phyloP scores from a whole-genome alignment of 83 land plant species.

The Picea abies region DNA sequence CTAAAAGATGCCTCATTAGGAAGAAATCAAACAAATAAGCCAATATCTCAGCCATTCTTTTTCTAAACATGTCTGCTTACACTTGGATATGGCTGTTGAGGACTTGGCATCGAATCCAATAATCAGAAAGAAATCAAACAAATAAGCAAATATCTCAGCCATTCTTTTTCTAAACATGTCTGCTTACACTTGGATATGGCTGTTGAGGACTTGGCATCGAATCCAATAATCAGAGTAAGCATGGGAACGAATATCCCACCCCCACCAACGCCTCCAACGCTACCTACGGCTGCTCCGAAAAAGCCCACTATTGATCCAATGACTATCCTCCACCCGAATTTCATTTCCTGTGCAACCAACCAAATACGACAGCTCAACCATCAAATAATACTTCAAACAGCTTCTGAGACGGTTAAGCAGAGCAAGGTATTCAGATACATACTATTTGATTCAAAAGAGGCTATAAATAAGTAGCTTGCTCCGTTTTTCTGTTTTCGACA shows the following conservation, averaged over 20 bases:
- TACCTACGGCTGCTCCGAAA: conserved; percentile 50
- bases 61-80: conserved; percentile 26
- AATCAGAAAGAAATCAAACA: conserved; percentile 17
- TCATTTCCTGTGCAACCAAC: conserved; percentile 24
- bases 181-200: conserved; percentile 8
- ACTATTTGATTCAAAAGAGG: background rate
- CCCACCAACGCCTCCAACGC: conserved; percentile 64
- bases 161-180: too few species aligned
- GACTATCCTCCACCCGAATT: conserved; percentile 49
- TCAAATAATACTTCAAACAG: too few species aligned
- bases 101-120: conserved; percentile 52
- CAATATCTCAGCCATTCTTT: too few species aligned
- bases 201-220: conserved; percentile 44
- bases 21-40: too few species aligned
- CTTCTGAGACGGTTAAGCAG: too few species aligned
- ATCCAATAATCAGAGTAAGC: conserved; percentile 48
- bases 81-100: conserved; percentile 59
- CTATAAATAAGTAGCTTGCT: background rate
- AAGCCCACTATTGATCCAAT: conserved; percentile 32
- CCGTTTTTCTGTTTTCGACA: background rate
- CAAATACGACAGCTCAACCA: background rate
- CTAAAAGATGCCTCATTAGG: background rate
- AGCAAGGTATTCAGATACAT: background rate
- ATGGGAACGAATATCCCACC: conserved; percentile 60
- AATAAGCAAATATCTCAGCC: too few species aligned